These are phyloP conservation scores for Porogramme epimiltina DNA, from an alignment of 1,284 basidiomycete genomes.

Conservation along the genomic window DNA sequence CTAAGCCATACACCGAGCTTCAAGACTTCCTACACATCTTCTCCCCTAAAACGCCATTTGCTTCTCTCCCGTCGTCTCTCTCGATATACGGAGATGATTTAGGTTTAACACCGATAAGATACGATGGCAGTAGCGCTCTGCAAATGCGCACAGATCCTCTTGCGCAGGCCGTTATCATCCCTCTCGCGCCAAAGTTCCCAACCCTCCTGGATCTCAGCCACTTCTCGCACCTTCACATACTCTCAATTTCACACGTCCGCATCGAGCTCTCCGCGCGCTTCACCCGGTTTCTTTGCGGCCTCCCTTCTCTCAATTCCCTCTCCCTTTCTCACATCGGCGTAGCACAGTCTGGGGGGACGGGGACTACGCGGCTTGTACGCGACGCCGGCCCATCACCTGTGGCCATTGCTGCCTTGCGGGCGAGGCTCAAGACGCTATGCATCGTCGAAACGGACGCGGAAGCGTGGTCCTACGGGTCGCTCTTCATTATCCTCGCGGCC, in stretches of 20 bases:
- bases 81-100: background rate
- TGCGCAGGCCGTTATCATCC: background rate
- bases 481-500: too few relatives aligned
- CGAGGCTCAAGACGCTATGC: background rate
- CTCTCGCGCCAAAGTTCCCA: background rate
- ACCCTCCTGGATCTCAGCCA: conserved; percentile 2
- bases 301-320: background rate
- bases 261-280: background rate
- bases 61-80: background rate
- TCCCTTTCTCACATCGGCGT: background rate
- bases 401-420: background rate
- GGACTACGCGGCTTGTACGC: background rate
- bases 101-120: too few relatives aligned
- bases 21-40: conserved; percentile 1
- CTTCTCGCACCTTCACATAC: background rate
- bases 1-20: background rate
- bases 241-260: conserved; percentile 1
- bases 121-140: background rate
- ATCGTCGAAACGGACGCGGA: background rate
- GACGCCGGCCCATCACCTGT: background rate
- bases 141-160: too few relatives aligned
- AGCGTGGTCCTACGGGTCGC: too few relatives aligned
- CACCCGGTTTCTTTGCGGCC: background rate
- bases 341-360: background rate
- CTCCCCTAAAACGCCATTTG: background rate